Conservation (phyloP, 805 yeast genomes). For the Sugiyamaella lignohabitans region DNA sequence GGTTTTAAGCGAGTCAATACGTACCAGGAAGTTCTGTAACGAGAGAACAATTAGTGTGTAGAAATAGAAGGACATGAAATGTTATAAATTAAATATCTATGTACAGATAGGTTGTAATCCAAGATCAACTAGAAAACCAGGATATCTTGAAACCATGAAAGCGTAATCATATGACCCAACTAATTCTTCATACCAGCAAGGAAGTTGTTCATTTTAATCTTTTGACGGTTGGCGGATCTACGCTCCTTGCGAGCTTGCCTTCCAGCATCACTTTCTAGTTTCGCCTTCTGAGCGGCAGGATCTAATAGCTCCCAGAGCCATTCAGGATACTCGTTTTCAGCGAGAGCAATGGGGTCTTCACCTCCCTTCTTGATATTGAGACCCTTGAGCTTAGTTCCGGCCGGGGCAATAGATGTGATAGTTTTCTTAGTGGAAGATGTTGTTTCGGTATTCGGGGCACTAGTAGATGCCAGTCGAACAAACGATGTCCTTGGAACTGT, state of each 20-base stretch:
- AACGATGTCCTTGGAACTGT: no score
- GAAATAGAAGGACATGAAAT: no score
- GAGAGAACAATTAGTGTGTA: no score
- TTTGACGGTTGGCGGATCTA: constrained; percentile 58
- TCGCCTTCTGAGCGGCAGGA: constrained; percentile 49
- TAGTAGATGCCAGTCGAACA: background rate
- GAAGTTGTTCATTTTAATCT: constrained; percentile 75
- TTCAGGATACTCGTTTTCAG: constrained; percentile 83
- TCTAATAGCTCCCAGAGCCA: constrained; percentile 92
- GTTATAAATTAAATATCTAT: no score
- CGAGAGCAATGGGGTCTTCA: constrained; percentile 82
- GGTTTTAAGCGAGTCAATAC: no score
- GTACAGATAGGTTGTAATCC: no score
- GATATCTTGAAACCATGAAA: no score
- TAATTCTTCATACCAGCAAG: constrained; percentile 45
- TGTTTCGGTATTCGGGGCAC: background rate
- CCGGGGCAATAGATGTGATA: constrained; percentile 29
- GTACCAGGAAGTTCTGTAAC: no score
- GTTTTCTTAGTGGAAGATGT: background rate
- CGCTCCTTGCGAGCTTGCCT: constrained; percentile 64
- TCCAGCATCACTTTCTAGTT: constrained; percentile 53
- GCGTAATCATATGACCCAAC: no score
- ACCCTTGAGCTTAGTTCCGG: constrained; percentile 56
- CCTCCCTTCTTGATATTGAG: constrained; percentile 71
- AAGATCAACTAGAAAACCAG: no score